Evolutionary conservation across 1,284 basidiomycete species (phyloP).

Genomic region (Clitocybe nebularis): DNA sequence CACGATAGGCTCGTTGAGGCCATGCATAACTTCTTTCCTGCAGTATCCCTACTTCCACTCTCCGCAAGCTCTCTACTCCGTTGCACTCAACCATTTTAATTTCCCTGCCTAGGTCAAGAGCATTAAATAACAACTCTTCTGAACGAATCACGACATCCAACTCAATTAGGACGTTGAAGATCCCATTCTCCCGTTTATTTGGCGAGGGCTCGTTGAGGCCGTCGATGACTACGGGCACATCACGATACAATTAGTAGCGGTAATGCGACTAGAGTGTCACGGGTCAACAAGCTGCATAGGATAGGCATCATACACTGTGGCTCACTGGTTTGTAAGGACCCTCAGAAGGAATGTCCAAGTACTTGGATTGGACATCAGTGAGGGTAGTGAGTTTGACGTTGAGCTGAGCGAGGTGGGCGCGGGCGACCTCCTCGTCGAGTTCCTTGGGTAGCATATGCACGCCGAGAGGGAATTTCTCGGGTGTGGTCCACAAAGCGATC

Average conservation of each 20-base stretch:
- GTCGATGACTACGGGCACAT: constrained; percentile 34
- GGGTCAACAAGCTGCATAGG: background rate
- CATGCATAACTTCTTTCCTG: constrained; percentile 18
- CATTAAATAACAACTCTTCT: constrained; percentile 36
- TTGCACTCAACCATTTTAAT: constrained; percentile 13
- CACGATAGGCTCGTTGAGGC: constrained; percentile 51
- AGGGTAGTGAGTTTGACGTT: constrained; percentile 93
- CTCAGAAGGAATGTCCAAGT: constrained; percentile 86
- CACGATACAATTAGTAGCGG: constrained; percentile 43
- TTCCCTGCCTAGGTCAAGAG: constrained; percentile 33
- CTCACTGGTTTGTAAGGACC: constrained; percentile 89
- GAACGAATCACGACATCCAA: constrained; percentile 35
- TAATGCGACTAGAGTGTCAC: constrained; percentile 24
- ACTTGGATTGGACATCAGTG: constrained; percentile 76
- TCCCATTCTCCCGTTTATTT: constrained; percentile 48
- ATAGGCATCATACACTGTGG: constrained; percentile 8
- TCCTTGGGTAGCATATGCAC: constrained; percentile 97
- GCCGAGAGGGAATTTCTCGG: constrained; percentile 86
- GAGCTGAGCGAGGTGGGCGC: constrained; percentile 88
- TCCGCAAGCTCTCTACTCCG: constrained; percentile 16
- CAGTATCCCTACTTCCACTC: constrained; percentile 5
- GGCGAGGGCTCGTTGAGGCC: constrained; percentile 78
- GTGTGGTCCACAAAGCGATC: constrained; percentile 96
- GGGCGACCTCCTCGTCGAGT: constrained; percentile 98
- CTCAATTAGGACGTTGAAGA: constrained; percentile 56